phyloP scores from a whole-genome alignment of 441 rosid species.

The Cnidoscolus chayamansa region DNA sequence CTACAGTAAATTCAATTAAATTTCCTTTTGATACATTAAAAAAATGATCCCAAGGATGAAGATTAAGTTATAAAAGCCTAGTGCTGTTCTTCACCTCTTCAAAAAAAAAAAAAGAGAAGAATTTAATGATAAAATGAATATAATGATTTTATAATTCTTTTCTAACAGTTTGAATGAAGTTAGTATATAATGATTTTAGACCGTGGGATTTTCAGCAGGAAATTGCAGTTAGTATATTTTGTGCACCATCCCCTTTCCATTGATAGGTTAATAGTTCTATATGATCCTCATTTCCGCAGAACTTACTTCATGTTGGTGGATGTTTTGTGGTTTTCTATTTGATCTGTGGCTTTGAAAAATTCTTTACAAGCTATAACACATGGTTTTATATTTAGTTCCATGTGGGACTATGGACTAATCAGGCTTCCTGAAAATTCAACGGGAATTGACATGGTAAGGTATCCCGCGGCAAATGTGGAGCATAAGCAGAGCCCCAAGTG shows the following conservation, averaged over 20 bases:
- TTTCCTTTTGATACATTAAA: neutral
- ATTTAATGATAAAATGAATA: no score
- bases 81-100: no score
- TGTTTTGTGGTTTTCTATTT: conserved; percentile 11
- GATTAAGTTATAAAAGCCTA: no score
- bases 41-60: no score
- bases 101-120: no score
- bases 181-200: neutral
- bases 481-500: conserved; percentile 5
- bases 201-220: neutral
- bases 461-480: conserved; percentile 11
- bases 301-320: neutral
- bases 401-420: conserved; percentile 20
- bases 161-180: neutral
- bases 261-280: neutral
- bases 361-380: neutral
- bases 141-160: no score
- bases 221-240: no score
- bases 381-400: neutral
- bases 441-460: conserved; percentile 21
- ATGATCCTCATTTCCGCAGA: neutral
- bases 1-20: neutral
- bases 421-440: conserved; percentile 24
- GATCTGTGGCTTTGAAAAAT: conserved; percentile 30
- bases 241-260: neutral